These are phyloP conservation scores for Chaetoceros muelleri DNA, from an alignment of 108 stramenopile species.

Conservation along the genomic window DNA sequence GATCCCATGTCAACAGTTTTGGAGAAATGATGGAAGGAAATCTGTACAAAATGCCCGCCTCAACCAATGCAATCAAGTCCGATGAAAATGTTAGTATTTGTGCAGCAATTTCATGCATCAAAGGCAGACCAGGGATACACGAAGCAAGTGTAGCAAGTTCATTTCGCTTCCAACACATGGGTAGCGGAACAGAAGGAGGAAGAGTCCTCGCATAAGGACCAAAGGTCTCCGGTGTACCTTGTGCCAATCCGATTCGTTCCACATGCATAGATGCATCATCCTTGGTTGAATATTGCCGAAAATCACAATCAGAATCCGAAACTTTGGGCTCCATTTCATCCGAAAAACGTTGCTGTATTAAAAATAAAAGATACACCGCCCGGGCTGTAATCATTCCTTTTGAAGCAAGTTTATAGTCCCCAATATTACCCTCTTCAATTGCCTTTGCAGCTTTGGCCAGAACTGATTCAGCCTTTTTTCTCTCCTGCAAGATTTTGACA, in stretches of 20 bases:
- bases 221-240: conserved; percentile 44
- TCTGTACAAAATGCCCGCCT: conserved; percentile 55
- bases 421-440: not conserved
- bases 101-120: conserved; percentile 65
- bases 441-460: conserved; percentile 12
- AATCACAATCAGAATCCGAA: conserved; percentile 1
- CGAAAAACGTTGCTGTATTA: conserved; percentile 78
- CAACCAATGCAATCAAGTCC: conserved; percentile 64
- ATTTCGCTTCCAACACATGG: conserved; percentile 81
- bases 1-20: conserved; percentile 76
- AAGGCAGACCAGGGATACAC: conserved; percentile 61
- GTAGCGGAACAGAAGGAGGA: conserved; percentile 65
- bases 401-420: conserved; percentile 1
- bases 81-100: conserved; percentile 53
- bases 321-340: conserved; percentile 38
- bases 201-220: conserved; percentile 77
- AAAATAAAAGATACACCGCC: conserved; percentile 29
- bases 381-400: conserved; percentile 16
- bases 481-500: conserved; percentile 76
- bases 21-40: conserved; percentile 59
- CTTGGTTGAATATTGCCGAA: not conserved
- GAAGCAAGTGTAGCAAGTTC: conserved; percentile 68
- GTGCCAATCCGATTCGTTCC: conserved; percentile 5
- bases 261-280: not conserved
- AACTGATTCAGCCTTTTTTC: conserved; percentile 62